A percentile compares a stretch with the other conserved stretches of the same genome.
These are phyloP conservation scores for Colletotrichum brevisporum DNA, from an alignment of 2,329 filamentous ascomycete species.

Conservation along the genomic window DNA sequence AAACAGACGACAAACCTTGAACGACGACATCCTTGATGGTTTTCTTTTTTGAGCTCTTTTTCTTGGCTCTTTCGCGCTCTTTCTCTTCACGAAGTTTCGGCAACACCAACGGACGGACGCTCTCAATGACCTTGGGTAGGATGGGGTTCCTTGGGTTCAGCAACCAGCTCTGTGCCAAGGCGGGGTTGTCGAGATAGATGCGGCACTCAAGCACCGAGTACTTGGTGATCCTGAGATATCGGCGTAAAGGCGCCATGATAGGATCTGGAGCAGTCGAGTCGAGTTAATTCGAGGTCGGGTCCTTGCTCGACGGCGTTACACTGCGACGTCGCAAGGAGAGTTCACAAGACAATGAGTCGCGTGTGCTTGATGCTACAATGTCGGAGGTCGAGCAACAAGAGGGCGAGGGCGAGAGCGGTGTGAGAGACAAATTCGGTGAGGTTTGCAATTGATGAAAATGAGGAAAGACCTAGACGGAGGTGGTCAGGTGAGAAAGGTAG, in stretches of 20 bases:
- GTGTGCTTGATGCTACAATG: not conserved
- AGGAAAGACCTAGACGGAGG: not conserved
- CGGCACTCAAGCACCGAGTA: conserved; percentile 96
- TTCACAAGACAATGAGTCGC: not conserved
- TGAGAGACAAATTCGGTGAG: not conserved
- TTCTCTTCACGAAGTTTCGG: conserved; percentile 93
- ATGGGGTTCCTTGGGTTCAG: conserved; percentile 82
- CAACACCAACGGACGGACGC: conserved; percentile 86
- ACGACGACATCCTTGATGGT: conserved; percentile 89
- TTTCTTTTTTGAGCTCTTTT: conserved; percentile 79
- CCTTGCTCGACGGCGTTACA: no score
- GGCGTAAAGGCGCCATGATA: conserved; percentile 86
- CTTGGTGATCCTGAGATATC: conserved; percentile 92
- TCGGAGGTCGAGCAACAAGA: no score
- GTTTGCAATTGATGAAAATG: not conserved
- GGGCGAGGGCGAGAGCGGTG: not conserved
- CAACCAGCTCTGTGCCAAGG: conserved; percentile 86
- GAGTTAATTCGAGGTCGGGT: no score
- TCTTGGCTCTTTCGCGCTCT: conserved; percentile 71
- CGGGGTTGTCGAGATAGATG: conserved; percentile 94
- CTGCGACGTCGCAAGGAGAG: no score
- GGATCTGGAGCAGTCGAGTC: not conserved
- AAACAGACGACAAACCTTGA: conserved; percentile 70
- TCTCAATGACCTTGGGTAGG: conserved; percentile 86
- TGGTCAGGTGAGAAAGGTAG: not conserved